phyloP scores from a whole-genome alignment of 768 basidiomycete genomes.

The Suillus subluteus region DNA sequence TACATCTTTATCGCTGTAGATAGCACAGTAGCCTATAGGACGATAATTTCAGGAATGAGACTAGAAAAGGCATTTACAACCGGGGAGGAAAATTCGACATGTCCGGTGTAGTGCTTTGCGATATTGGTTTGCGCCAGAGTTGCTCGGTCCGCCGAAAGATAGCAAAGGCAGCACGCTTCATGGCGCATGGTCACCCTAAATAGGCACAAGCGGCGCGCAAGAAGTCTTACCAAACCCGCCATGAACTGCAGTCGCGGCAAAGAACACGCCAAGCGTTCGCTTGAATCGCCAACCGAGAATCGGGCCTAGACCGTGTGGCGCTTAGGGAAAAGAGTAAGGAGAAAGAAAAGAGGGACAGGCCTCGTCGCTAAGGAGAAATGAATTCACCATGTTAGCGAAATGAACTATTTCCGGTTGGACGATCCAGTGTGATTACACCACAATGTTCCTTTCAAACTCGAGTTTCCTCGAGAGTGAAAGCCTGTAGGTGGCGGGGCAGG shows the following conservation, averaged over 20 bases:
- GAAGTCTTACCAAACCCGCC: slow-evolving; percentile 9
- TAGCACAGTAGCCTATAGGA: slow-evolving; percentile 3
- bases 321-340: slow-evolving; percentile 7
- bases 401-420: not conserved
- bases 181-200: slow-evolving; percentile 5
- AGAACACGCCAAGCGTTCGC: not conserved
- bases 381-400: not conserved
- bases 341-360: slow-evolving; percentile 6
- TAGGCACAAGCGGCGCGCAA: slow-evolving; percentile 6
- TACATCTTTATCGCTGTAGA: slow-evolving; percentile 18
- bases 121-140: not conserved
- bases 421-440: not conserved
- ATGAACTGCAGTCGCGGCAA: not conserved
- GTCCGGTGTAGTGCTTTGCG: not conserved
- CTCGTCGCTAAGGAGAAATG: slow-evolving; percentile 5
- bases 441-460: not conserved
- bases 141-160: slow-evolving; percentile 1
- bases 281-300: not conserved
- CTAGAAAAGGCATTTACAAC: not conserved
- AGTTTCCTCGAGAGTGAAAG: not conserved
- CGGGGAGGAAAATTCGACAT: not conserved
- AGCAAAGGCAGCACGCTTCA: not conserved
- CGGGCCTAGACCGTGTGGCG: slow-evolving; percentile 6
- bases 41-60: no score
- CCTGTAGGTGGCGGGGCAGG: not conserved